Conservation (phyloP, 192 early-diverging fungal genomes). For the Dispira simplex region DNA sequence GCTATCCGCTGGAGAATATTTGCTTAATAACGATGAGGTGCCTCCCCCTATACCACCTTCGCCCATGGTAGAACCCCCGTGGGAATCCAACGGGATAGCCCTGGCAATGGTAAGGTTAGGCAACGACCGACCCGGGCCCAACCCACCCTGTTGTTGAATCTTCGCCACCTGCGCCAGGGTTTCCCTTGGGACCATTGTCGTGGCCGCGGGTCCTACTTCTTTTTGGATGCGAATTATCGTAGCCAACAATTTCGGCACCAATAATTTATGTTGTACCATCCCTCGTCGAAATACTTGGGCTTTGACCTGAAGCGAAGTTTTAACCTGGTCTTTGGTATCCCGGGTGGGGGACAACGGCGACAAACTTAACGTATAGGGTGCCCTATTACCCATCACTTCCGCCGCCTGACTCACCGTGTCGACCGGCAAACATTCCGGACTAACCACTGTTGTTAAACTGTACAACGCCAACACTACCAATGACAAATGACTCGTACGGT, state of each 20-base stretch:
- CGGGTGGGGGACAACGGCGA: neutral
- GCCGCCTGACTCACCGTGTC: neutral
- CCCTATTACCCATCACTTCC: neutral
- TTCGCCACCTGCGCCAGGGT: neutral
- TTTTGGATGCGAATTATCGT: neutral
- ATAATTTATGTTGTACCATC: neutral
- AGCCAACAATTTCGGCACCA: slow-evolving; percentile 2
- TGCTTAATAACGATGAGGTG: neutral
- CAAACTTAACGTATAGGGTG: neutral
- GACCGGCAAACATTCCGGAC: neutral
- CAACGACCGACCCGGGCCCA: neutral
- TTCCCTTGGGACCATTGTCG: neutral
- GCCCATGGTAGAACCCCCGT: neutral
- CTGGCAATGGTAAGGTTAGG: slow-evolving; percentile 5
- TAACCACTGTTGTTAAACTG: neutral
- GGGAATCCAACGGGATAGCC: neutral
- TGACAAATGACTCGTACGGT: neutral
- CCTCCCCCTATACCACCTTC: neutral
- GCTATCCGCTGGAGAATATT: neutral
- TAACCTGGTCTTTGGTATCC: neutral
- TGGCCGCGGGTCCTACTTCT: neutral
- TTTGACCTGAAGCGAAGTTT: neutral
- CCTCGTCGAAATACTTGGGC: neutral
- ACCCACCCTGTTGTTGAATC: neutral
- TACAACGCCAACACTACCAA: neutral